Percentiles rank a stretch among this genome's conserved stretches.
Evolutionary conservation across 2,329 filamentous ascomycete species (phyloP).

Genomic region (Colletotrichum destructivum): DNA sequence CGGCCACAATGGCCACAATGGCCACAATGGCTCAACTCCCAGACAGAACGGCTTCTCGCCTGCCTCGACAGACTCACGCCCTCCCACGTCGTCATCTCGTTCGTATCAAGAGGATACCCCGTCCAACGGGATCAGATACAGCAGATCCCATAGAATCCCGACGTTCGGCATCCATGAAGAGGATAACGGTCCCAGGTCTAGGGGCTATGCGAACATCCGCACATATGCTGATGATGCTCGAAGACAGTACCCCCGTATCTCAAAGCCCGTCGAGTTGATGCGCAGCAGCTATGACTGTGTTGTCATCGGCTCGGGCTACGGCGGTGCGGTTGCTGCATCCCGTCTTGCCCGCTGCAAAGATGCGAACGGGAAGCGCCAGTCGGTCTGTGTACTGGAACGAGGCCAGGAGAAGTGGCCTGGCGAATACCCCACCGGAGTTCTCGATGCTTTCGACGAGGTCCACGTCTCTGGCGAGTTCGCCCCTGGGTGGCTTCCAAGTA

Average conservation of each 20-base stretch:
- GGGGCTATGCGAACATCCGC: conserved; percentile 48
- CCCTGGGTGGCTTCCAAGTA: conserved; percentile 57
- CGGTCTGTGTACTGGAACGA: conserved; percentile 75
- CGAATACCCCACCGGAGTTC: conserved; percentile 69
- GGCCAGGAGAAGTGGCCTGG: conserved; percentile 78
- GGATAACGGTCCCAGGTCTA: conserved; percentile 53
- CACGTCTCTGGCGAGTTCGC: conserved; percentile 70
- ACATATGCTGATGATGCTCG: conserved; percentile 47
- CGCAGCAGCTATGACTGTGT: conserved; percentile 74
- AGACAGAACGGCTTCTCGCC: conserved; percentile 34
- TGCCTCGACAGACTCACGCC: conserved; percentile 33
- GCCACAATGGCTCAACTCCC: conserved; percentile 28
- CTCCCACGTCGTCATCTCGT: conserved; percentile 31
- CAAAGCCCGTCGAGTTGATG: conserved; percentile 71
- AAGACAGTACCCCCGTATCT: conserved; percentile 66
- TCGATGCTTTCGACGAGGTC: conserved; percentile 65
- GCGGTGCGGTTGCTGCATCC: conserved; percentile 76
- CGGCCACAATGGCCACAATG: conserved; percentile 25
- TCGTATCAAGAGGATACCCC: conserved; percentile 41
- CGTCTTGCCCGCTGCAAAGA: conserved; percentile 71
- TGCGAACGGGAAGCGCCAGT: conserved; percentile 57
- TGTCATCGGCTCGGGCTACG: conserved; percentile 79
- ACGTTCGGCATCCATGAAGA: conserved; percentile 51
- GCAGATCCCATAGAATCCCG: conserved; percentile 48
- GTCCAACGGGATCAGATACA: conserved; percentile 41